A percentile compares a stretch with the other conserved stretches of the same genome.
Evolutionary conservation across 2,329 filamentous ascomycete species (phyloP).

Genomic region (Aspergillus novoparasiticus): DNA sequence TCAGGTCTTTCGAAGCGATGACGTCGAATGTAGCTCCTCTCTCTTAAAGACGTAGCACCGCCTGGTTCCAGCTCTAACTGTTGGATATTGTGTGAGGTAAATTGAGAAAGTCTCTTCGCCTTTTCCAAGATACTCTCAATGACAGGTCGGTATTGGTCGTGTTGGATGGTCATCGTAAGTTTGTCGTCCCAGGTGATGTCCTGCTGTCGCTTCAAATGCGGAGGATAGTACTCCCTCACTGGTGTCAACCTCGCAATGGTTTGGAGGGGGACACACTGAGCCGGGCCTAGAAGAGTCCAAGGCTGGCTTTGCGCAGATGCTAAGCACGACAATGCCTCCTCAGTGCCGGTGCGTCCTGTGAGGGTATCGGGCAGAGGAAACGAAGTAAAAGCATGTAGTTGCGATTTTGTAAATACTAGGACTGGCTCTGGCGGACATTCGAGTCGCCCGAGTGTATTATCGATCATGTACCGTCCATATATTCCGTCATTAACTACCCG

Average conservation of each 20-base stretch:
- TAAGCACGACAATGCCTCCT: constrained; percentile 59
- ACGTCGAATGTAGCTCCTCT: neutral
- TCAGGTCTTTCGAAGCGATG: neutral
- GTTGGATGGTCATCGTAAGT: constrained; percentile 44
- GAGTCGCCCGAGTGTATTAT: constrained; percentile 57
- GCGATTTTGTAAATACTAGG: constrained; percentile 59
- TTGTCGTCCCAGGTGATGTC: constrained; percentile 44
- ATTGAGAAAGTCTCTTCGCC: neutral
- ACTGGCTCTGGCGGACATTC: constrained; percentile 59
- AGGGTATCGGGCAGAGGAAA: constrained; percentile 59
- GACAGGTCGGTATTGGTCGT: constrained; percentile 31
- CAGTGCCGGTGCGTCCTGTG: constrained; percentile 61
- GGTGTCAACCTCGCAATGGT: constrained; percentile 40
- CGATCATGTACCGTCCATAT: constrained; percentile 57
- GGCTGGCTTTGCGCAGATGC: constrained; percentile 54
- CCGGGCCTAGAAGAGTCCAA: constrained; percentile 42
- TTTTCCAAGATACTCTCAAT: constrained; percentile 9
- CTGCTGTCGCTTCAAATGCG: constrained; percentile 46
- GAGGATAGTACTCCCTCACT: constrained; percentile 47
- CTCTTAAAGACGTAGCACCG: neutral
- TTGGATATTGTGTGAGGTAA: neutral
- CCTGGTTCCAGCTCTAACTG: neutral
- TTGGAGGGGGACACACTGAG: constrained; percentile 14
- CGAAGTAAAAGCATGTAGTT: constrained; percentile 63
- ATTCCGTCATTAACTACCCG: constrained; percentile 34